A percentile compares a stretch with the other conserved stretches of the same genome.
Conservation (phyloP, 1,284 basidiomycete genomes). For the Coniferiporia weirii region DNA sequence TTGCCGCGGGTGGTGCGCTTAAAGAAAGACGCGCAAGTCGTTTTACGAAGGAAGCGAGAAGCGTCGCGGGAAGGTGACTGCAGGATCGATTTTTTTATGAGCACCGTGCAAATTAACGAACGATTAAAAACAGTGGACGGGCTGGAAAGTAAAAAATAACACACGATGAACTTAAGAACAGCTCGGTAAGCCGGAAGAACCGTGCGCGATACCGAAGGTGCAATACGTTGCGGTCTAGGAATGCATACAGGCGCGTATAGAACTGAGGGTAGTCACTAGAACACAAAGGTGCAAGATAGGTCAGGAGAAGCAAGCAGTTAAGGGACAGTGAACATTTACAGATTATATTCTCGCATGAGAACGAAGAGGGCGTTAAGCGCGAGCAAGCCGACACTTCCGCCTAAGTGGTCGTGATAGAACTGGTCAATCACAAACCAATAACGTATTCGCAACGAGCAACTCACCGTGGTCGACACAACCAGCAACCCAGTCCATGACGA, state of each 20-base stretch:
- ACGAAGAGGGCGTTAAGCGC: conserved; percentile 91
- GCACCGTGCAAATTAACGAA: conserved; percentile 2
- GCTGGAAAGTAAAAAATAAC: conserved; percentile 28
- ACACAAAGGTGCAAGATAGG: background rate
- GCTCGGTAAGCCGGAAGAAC: conserved; percentile 90
- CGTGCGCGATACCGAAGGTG: conserved; percentile 91
- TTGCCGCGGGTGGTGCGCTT: conserved; percentile 82
- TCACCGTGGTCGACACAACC: conserved; percentile 80
- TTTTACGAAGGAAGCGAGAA: conserved; percentile 94
- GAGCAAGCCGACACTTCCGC: conserved; percentile 83
- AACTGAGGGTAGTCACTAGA: conserved; percentile 91
- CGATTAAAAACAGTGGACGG: background rate
- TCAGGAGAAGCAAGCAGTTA: background rate
- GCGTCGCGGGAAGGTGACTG: conserved; percentile 81
- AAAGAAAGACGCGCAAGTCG: conserved; percentile 83
- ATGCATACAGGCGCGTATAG: conserved; percentile 89
- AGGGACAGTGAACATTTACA: conserved; percentile 49
- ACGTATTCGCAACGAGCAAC: conserved; percentile 17
- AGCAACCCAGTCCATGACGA: conserved; percentile 94
- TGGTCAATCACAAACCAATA: background rate
- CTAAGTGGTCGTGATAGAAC: conserved; percentile 31
- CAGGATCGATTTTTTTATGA: background rate
- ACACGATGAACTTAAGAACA: conserved; percentile 82
- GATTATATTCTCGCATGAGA: conserved; percentile 89
- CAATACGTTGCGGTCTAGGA: conserved; percentile 82